Base-by-base conservation (phyloP, 768 basidiomycete species). In the Albatrellus ellisii region DNA sequence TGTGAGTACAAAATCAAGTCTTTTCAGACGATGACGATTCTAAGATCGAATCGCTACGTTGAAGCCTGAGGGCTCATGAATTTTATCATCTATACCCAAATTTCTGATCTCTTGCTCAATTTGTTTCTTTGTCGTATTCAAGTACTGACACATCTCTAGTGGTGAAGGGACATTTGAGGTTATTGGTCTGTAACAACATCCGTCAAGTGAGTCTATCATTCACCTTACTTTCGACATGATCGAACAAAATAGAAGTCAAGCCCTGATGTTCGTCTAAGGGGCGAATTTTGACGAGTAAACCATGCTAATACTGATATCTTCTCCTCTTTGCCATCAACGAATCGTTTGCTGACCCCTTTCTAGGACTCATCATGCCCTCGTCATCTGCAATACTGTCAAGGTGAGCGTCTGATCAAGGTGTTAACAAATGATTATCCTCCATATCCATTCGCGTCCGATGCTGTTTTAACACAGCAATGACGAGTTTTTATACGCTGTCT, bases 191-290 rank as follows among this genome's bases (percentile, higher is more conserved):
- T 21, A 20, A 39, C 15, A 4, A 9, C 29, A 31, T 12, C 29
- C 7, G 6, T 31, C 29, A 12, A 7, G 12, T 31, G 17, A 12
- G 29, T 39, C 18, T 14, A n/a, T 14, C 40, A 29, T 69, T 72
- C 58, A 68, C 68, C 58, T 25, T 48, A 18, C 3, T 29, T 37
- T 49, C 47, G 44, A 53, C 61, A 55, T 74, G 84, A 81, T n/a
- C 83, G 67, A 74, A 69, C 56, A 73, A 69, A 67, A 76, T 72
- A 86, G 82, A 82, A 85, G 84, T 87, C 84, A 87, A 87, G 84
- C 82, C 66, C 84, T 79, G 79, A 86, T 59, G n/a, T 66, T 64
- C 60, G 71, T 85, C 79, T 75, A 44, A 73, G 69, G 79, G 79
- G 80, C 68, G 59, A 63, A 67, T 53, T 58, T 66, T 81, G 80